A percentile compares a stretch with the other conserved stretches of the same genome.
These are phyloP conservation scores for Plasmodium fragile DNA, from an alignment of 169 alveolate genomes.

Conservation along the genomic window DNA sequence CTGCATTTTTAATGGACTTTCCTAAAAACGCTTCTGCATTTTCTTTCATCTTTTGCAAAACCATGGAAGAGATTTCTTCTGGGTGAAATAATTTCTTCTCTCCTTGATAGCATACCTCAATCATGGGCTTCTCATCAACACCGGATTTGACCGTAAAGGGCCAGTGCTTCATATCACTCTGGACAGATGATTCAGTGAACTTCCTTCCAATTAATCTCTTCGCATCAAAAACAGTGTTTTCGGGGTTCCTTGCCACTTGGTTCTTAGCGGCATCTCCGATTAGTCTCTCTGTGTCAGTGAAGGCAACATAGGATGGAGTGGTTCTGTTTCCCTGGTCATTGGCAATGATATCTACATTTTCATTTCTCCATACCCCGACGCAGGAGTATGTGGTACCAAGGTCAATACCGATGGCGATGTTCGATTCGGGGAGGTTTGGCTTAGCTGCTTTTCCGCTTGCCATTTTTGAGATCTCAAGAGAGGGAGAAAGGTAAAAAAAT, in stretches of 20 bases:
- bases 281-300: conserved; percentile 97
- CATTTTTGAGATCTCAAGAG: background rate
- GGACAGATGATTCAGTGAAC: conserved; percentile 93
- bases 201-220: conserved; percentile 97
- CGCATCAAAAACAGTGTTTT: conserved; percentile 97
- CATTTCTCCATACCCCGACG: conserved; percentile 96
- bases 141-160: conserved; percentile 95
- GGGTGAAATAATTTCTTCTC: conserved; percentile 94
- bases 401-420: conserved; percentile 94
- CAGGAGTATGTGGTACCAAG: conserved; percentile 98
- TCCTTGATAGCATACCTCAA: conserved; percentile 92
- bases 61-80: conserved; percentile 97
- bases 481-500: background rate
- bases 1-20: conserved; percentile 95
- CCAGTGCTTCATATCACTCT: conserved; percentile 94
- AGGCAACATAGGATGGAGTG: conserved; percentile 99
- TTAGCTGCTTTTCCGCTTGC: conserved; percentile 68
- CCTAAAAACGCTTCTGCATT: conserved; percentile 98
- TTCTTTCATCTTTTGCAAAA: conserved; percentile 97
- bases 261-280: conserved; percentile 99
- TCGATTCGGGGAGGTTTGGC: conserved; percentile 73
- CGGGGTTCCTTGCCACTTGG: conserved; percentile 96
- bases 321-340: conserved; percentile 99
- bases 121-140: conserved; percentile 90
- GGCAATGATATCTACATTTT: conserved; percentile 97